These are phyloP conservation scores for Setomelanomma holmii DNA, from an alignment of 2,329 filamentous ascomycete genomes.

Conservation along the genomic window DNA sequence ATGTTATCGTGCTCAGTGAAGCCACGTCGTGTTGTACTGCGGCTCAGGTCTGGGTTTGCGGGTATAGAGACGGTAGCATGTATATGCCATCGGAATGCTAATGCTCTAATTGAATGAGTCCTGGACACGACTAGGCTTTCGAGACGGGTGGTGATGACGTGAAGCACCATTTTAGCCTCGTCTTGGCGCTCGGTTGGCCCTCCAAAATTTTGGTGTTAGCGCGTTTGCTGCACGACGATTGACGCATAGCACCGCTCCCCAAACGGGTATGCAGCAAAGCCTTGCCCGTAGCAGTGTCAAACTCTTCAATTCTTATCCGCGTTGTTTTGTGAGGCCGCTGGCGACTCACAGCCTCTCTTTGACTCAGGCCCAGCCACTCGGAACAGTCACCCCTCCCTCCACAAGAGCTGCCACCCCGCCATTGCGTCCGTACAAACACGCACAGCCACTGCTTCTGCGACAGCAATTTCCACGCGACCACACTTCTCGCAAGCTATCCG, in stretches of 20 bases:
- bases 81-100: too few relatives aligned
- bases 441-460: background rate
- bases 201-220: slow-evolving; percentile 37
- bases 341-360: slow-evolving; percentile 40
- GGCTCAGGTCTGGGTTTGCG: background rate
- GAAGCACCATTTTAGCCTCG: slow-evolving; percentile 11
- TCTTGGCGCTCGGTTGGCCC: slow-evolving; percentile 23
- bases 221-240: slow-evolving; percentile 23
- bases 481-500: background rate
- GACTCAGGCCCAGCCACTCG: slow-evolving; percentile 30
- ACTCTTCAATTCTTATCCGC: slow-evolving; percentile 30
- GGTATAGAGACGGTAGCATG: too few relatives aligned
- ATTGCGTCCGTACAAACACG: slow-evolving; percentile 11
- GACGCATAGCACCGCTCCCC: slow-evolving; percentile 34
- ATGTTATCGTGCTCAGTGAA: background rate
- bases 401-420: slow-evolving; percentile 10
- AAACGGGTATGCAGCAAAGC: slow-evolving; percentile 37
- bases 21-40: background rate
- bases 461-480: slow-evolving; percentile 4
- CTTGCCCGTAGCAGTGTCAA: slow-evolving; percentile 21
- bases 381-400: slow-evolving; percentile 14
- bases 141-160: background rate
- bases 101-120: too few relatives aligned
- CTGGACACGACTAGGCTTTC: too few relatives aligned
- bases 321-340: slow-evolving; percentile 38